Evolutionary conservation across 225 moss, liverwort and hornwort species (phyloP), one percentile per base, ranked within the genome.

Genomic region (Sphagnum tenellum): DNA sequence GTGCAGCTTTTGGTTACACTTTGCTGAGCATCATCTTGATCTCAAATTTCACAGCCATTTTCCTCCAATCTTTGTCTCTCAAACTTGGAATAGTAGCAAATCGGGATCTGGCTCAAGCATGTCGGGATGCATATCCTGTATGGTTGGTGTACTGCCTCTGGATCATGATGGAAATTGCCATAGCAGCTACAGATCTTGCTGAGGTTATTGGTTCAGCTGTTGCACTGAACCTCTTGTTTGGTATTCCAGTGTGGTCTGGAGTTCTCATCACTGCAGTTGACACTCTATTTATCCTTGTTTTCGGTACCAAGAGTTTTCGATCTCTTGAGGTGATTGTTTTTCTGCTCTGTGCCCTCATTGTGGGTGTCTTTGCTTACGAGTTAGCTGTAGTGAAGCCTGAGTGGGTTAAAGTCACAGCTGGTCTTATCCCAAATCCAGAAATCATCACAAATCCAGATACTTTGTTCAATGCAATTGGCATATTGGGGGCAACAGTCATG

Each of bases 161-260:
- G 92, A 52, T 95, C 44, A 74, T 95, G 70, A 77, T 88, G 64
- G 95, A 95, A 68, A 64, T 92, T 48, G 95, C 95, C 63, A 95
- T 95, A 14, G 89, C 92, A 62, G 95, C 95, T 5, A 91, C 95
- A 2, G 95, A 95, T 55, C 62, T 95, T 59, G 89, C 95, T 9
- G 95, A 95, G 71, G 95, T 95, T 48, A 92, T 95, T 3, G 95
- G 95, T 3, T 91, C 95, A 44, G 95, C 95, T 8, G 88, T 88
- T 9, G 95, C 91, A 4, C 56, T 95, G 72, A 89, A 95, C 64
- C 76, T 95, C 4, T 49, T 95, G 4, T 95, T 95, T 66, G 79
- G 86, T 3, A 75, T 95, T 2, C 95, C 92, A 0, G 75, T 95
- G 6, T 95, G 95, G 95, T 88, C 78, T 0, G 95, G 95, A 5